Evolutionary conservation across 106 monocot genomes (phyloP).

Genomic region (Chionographis japonica): DNA sequence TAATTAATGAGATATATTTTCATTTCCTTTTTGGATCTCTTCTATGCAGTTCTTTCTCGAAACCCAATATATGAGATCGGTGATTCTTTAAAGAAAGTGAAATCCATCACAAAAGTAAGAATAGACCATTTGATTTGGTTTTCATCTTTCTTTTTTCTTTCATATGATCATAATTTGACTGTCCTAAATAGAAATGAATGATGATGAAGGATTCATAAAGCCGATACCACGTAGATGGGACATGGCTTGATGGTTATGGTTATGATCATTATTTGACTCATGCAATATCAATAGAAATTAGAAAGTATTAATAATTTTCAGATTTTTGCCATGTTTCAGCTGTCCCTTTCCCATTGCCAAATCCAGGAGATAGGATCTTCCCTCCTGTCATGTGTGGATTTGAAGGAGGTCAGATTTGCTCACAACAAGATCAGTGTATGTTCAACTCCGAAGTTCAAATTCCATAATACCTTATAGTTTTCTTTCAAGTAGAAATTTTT

Average conservation of each 20-base stretch:
- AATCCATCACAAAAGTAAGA: slow-evolving; percentile 71
- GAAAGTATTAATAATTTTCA: slow-evolving; percentile 2
- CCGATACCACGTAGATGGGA: too few species aligned
- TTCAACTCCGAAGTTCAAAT: background rate
- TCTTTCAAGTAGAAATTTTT: background rate
- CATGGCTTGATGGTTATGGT: too few species aligned
- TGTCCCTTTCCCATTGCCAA: slow-evolving; percentile 81
- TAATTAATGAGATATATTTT: too few species aligned
- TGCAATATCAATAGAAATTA: background rate
- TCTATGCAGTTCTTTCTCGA: slow-evolving; percentile 67
- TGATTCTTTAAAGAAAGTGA: slow-evolving; percentile 48
- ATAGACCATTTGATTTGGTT: slow-evolving; percentile 11
- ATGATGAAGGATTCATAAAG: too few species aligned
- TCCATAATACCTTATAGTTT: too few species aligned
- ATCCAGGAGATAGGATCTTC: slow-evolving; percentile 76
- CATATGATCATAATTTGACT: background rate
- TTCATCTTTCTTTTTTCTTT: background rate
- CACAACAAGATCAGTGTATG: slow-evolving; percentile 84
- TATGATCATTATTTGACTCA: background rate
- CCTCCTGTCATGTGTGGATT: slow-evolving; percentile 41
- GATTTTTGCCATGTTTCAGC: slow-evolving; percentile 21
- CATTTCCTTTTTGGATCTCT: background rate
- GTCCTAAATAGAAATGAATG: too few species aligned
- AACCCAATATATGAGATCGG: slow-evolving; percentile 80
- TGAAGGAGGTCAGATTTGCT: slow-evolving; percentile 83